A percentile compares a stretch with the other conserved stretches of the same genome.
These are phyloP conservation scores for Theobroma cacao DNA, from an alignment of 345 rosid genomes.

Conservation along the genomic window DNA sequence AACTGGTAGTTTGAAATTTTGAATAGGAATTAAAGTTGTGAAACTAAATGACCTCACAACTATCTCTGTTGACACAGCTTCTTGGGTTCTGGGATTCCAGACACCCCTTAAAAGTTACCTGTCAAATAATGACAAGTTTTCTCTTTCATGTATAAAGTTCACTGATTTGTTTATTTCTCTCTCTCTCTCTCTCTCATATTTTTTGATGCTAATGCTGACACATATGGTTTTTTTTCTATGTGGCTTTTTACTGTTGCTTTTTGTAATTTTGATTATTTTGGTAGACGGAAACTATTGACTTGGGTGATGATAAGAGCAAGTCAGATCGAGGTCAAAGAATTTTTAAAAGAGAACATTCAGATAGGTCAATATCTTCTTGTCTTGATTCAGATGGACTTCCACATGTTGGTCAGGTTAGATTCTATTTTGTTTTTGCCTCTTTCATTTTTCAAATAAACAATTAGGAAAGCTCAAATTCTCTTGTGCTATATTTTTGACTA, in stretches of 20 bases:
- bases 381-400: slow-evolving; percentile 96
- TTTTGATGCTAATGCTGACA: slow-evolving; percentile 3
- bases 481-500: neutral
- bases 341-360: slow-evolving; percentile 57
- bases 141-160: neutral
- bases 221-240: neutral
- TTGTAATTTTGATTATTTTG: neutral
- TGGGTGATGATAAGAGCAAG: slow-evolving; percentile 54
- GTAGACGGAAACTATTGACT: slow-evolving; percentile 90
- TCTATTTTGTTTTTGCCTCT: neutral
- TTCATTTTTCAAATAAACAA: neutral
- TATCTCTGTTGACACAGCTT: neutral
- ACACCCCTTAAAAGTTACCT: neutral
- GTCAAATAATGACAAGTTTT: neutral
- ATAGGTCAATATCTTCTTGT: slow-evolving; percentile 44
- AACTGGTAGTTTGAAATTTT: neutral
- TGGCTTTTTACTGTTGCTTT: slow-evolving; percentile 6
- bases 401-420: slow-evolving; percentile 81
- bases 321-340: slow-evolving; percentile 38
- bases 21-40: neutral
- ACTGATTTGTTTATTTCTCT: neutral
- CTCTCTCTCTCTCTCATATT: slow-evolving; percentile 1
- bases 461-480: neutral
- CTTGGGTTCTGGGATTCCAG: neutral
- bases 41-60: neutral